A percentile compares a stretch with the other conserved stretches of the same genome.
phyloP scores from a whole-genome alignment of 441 rosid genomes.

The Mallotus repandus region DNA sequence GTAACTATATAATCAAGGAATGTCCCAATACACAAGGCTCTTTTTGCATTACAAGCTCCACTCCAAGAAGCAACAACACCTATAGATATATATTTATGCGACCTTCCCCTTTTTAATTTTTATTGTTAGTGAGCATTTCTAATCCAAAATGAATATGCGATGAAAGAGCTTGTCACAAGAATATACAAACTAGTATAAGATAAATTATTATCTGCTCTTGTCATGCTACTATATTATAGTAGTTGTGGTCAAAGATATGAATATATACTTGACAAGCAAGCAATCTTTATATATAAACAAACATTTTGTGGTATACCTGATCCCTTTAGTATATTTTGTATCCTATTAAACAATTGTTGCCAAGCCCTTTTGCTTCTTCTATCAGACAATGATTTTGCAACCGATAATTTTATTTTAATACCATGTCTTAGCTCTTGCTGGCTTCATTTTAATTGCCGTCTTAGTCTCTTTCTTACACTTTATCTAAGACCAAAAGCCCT shows the following conservation, averaged over 20 bases:
- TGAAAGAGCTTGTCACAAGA: no score
- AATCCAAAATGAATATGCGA: no score
- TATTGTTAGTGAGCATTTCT: background rate
- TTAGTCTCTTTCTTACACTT: background rate
- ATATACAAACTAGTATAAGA: no score
- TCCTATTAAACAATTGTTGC: background rate
- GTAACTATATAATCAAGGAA: background rate
- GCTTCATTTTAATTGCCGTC: conserved; percentile 18
- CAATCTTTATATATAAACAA: conserved; percentile 10
- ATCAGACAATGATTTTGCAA: conserved; percentile 17
- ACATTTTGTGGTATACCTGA: background rate
- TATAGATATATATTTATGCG: background rate
- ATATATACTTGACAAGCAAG: conserved; percentile 18
- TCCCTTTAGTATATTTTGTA: background rate
- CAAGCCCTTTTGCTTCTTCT: background rate
- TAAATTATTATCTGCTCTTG: background rate
- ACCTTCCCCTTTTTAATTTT: background rate
- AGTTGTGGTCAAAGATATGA: conserved; percentile 10
- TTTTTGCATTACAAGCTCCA: background rate
- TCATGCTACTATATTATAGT: background rate
- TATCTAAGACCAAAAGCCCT: background rate
- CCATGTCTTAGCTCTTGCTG: conserved; percentile 14
- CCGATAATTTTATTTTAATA: conserved; percentile 7
- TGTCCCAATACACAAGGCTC: background rate
- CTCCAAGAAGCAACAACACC: background rate